Conservation (phyloP, 179 eudicot species). For the Gypsophila paniculata region DNA sequence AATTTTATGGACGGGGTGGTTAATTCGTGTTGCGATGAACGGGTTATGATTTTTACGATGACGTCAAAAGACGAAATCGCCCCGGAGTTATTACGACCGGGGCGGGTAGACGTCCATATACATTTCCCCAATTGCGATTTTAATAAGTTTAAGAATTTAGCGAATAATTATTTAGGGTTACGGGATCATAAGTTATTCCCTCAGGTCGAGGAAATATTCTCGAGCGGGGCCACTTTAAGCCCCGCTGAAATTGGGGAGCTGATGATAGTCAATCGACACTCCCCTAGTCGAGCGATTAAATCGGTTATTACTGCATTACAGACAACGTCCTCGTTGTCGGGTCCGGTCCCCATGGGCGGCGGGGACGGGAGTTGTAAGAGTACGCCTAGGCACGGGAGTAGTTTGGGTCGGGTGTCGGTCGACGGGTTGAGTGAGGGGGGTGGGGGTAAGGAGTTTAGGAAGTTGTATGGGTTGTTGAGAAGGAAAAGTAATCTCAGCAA, state of each 20-base stretch:
- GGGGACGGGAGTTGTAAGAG: constrained; percentile 19
- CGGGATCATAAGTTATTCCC: constrained; percentile 41
- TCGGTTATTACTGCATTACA: constrained; percentile 70
- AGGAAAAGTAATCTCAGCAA: constrained; percentile 39
- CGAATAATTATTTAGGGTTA: constrained; percentile 56
- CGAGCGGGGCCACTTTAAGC: constrained; percentile 57
- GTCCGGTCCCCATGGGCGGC: not conserved
- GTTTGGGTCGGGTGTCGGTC: constrained; percentile 20
- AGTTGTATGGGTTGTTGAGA: constrained; percentile 61
- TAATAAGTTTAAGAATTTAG: constrained; percentile 54
- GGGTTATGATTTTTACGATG: constrained; percentile 87
- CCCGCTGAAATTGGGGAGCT: constrained; percentile 87
- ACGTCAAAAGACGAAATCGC: constrained; percentile 61
- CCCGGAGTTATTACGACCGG: constrained; percentile 69
- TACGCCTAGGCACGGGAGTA: constrained; percentile 24
- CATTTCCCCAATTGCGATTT: constrained; percentile 77
- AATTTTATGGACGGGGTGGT: constrained; percentile 92
- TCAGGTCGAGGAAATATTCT: constrained; percentile 76
- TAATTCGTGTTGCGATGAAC: constrained; percentile 69
- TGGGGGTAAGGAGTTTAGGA: constrained; percentile 52
- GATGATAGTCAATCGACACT: constrained; percentile 71
- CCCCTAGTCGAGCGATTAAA: constrained; percentile 79
- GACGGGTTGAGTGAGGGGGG: constrained; percentile 38
- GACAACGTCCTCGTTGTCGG: constrained; percentile 16
- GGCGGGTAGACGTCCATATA: constrained; percentile 76